Evolutionary conservation across 163 green algal genomes (phyloP), one percentile per base, ranked within the genome.

Genomic region (Chloroidium sp.): DNA sequence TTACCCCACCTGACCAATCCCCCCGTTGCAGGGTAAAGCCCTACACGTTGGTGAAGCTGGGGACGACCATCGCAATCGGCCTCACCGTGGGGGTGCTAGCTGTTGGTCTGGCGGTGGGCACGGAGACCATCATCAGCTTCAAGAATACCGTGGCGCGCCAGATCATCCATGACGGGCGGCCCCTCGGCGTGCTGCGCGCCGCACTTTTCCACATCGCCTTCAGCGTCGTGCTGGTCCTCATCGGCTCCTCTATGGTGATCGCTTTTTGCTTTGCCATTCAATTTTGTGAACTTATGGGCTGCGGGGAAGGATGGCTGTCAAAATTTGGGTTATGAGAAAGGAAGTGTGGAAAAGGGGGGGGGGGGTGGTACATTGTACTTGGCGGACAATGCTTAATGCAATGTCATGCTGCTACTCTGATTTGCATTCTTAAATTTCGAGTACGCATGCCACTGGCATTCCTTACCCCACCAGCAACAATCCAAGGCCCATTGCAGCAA

Each of bases 71-170:
- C 36, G 36, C 36, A 36, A 36, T 36, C 36, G 36, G 36, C 36
- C 36, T 36, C 36, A 36, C 36, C 36, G 77, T 80, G 12, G 77
- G 77, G 10, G 57, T 80, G 62, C n/a, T 80, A 2, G 77, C 77
- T 0, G 77, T 80, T 13, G 77, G 14, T 3, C 62, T 80, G 14
- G 13, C 62, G 14, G 61, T 67, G 62, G 3, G 36, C 61, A 80
- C 77, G 61, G 77, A 80, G 62, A 58, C 1, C 3, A 62, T 75
- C 14, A 74, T 75, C n/a, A 62, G 1, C 77, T 80, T n/a, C 12
- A 80, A 80, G 62, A 80, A 80, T 62, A 61, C 62, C 1, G 36
- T 74, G 2, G 3, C 62, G 62, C 62, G 77, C 8, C 0, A 2
- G 6, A n/a, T 80, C 1, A 75, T 80, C 1, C 77, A 80, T 36